These are phyloP conservation scores for Colletotrichum noveboracense DNA, from an alignment of 2,329 filamentous ascomycete species.

Conservation along the genomic window DNA sequence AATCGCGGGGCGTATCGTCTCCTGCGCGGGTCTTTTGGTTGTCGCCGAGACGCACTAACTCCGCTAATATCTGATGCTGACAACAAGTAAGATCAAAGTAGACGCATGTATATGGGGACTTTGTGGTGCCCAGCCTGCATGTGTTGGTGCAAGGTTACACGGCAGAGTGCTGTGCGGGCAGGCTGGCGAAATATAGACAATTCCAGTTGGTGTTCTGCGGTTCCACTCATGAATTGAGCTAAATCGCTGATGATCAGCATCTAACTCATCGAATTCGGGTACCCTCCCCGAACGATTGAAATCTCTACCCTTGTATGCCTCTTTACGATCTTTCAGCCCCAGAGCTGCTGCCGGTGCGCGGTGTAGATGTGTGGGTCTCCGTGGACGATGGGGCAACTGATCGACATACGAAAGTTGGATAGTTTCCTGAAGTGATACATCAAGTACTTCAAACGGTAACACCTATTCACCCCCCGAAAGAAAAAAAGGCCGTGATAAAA, in stretches of 20 bases:
- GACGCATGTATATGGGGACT: background rate
- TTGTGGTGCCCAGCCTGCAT: background rate
- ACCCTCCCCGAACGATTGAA: background rate
- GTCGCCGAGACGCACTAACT: background rate
- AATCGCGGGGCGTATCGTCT: background rate
- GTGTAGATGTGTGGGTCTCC: background rate
- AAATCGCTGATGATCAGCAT: background rate
- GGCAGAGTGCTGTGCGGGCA: background rate
- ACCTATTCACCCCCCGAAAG: background rate
- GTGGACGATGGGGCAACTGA: background rate
- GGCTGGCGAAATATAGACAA: background rate
- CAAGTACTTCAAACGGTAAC: accelerated
- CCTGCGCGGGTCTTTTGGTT: background rate
- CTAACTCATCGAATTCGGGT: background rate
- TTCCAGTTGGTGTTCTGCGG: background rate
- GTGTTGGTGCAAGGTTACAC: background rate
- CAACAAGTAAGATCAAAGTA: background rate
- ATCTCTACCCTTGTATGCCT: background rate
- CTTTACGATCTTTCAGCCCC: background rate
- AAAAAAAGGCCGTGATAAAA: accelerated
- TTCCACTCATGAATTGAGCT: background rate
- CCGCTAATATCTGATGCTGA: background rate
- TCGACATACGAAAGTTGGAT: background rate
- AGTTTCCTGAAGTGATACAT: background rate
- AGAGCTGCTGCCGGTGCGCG: background rate